Conservation (phyloP, 1,139 yeast genomes). For the Protomyces pachydermus region DNA sequence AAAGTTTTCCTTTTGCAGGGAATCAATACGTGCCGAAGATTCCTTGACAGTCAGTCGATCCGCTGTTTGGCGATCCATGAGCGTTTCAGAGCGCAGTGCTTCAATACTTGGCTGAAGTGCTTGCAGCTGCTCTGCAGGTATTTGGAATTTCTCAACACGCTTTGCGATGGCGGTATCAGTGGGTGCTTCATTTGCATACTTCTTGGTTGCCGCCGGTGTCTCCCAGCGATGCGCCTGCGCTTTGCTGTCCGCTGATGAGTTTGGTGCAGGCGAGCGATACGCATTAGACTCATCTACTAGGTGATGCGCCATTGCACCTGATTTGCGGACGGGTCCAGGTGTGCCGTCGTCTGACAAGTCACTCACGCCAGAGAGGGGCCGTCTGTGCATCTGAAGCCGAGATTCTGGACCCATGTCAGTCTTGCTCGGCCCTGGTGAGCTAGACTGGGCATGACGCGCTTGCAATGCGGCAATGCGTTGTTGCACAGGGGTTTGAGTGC, state of each 20-base stretch:
- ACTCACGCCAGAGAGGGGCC: background rate
- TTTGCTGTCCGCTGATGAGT: background rate
- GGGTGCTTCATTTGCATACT: slow-evolving; percentile 12
- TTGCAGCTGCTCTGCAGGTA: slow-evolving; percentile 24
- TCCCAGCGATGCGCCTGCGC: slow-evolving; percentile 9
- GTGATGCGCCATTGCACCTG: background rate
- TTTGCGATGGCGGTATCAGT: slow-evolving; percentile 14
- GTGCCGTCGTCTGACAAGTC: background rate
- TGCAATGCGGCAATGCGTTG: background rate
- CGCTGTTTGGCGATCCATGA: background rate
- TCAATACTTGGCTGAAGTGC: slow-evolving; percentile 18
- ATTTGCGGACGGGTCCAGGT: background rate
- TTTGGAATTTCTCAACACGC: slow-evolving; percentile 21
- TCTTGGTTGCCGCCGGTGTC: slow-evolving; percentile 21
- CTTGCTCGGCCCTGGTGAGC: background rate
- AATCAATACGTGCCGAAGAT: slow-evolving; percentile 21
- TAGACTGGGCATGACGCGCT: background rate
- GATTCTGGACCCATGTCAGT: background rate
- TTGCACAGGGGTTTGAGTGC: background rate
- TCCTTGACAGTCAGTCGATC: slow-evolving; percentile 16
- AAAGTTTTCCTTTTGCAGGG: slow-evolving; percentile 20
- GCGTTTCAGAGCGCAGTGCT: slow-evolving; percentile 4
- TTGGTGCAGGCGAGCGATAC: background rate
- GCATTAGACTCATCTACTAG: background rate
- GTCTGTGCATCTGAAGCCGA: background rate